A percentile compares a stretch with the other conserved stretches of the same genome.
Evolutionary conservation across 345 rosid species (phyloP).

Genomic region (Mercurialis annua): DNA sequence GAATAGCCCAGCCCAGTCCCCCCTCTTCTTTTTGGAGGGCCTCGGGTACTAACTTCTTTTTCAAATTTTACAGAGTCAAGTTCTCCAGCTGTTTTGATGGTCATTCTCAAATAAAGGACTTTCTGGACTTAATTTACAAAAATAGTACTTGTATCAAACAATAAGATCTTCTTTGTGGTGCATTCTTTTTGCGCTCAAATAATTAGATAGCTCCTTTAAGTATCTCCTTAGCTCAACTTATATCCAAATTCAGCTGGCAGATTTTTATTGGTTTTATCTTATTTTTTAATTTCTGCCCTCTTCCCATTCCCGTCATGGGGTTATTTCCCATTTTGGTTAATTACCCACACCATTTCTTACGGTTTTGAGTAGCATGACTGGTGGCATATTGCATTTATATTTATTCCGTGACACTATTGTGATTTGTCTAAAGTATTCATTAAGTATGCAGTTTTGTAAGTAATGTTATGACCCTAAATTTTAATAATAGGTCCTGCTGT

Average conservation of each 20-base stretch:
- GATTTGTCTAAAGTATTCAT: neutral
- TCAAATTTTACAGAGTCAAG: slow-evolving; percentile 2
- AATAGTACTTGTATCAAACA: too few relatives aligned
- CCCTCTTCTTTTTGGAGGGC: slow-evolving; percentile 12
- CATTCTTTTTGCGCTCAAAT: neutral
- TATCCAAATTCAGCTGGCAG: neutral
- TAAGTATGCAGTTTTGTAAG: neutral
- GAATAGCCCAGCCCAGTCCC: slow-evolving; percentile 17
- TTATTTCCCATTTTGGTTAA: neutral
- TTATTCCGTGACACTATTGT: neutral
- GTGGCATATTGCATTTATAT: neutral
- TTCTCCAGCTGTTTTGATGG: neutral
- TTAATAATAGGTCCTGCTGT: neutral
- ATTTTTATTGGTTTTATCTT: neutral
- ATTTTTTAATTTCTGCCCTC: neutral
- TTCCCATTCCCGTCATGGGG: neutral
- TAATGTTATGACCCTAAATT: neutral
- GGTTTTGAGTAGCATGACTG: neutral
- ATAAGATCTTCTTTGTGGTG: neutral
- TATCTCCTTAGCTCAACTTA: neutral
- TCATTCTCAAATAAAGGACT: neutral
- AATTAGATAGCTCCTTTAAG: neutral
- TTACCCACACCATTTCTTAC: neutral
- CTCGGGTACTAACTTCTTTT: slow-evolving; percentile 2
- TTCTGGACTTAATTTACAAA: neutral